Base-by-base conservation (phyloP, 805 yeast species). In the Scheffersomyces stipitis region DNA sequence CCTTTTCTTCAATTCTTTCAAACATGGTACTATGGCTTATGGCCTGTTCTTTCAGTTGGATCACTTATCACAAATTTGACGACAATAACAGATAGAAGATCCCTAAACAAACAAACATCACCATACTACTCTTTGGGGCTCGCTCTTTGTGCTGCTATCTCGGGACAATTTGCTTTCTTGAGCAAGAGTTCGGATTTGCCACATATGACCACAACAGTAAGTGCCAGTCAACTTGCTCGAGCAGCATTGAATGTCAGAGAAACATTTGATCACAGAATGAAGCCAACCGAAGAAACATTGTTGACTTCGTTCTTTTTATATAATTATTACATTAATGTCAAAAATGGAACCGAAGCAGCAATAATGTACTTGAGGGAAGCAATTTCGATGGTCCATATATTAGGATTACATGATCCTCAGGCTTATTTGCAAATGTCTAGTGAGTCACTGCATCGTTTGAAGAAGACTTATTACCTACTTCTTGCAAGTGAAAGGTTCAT, bases 21-120 rank as follows among this genome's bases (percentile, higher is more conserved):
- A 41, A 64, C 69, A 7, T 64, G 69, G 68, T 66, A 55, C 40
- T 64, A 64, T 38, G 69, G 69, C 5, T 57, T 62, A 17, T 66
- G 70, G 70, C 71, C 71, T 9, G 63, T 58, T 14, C 47, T 58
- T 9, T 54, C 60, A 15, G 60, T 61, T 18, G 62, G 63, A 2
- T 61, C 57, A 26, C 48, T 64, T 27, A 60, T 62, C 5, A 45
- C 54, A 7, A 34, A 49, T 29, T 44, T 58, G 6, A n/a, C n/a
- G n/a, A n/a, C n/a, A n/a, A n/a, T n/a, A n/a, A n/a, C n/a, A n/a
- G n/a, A n/a, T n/a, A n/a, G n/a, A n/a, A n/a, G n/a, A n/a, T n/a
- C 26, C 5, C 34, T 51, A 12, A 45, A 36, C 33, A 33, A 26
- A 16, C 51, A 41, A 28, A 45, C 31, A 35, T 51, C 44, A 37